Conservation (phyloP, 2,329 filamentous ascomycete genomes). For the Aulographum hederae region DNA sequence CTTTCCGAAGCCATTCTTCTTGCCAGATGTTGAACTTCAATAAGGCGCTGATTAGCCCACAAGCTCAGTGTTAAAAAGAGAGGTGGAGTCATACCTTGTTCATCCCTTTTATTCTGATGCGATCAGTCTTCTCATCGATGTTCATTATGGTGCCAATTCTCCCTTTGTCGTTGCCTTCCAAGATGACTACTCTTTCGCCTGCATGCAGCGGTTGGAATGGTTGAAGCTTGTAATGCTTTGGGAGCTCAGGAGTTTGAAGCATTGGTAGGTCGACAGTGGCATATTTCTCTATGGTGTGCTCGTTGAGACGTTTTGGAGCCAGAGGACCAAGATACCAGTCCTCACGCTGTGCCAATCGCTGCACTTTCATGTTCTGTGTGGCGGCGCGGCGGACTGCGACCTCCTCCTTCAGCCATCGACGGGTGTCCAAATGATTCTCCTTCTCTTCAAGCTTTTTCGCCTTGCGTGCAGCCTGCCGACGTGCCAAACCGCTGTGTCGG, state of each 20-base stretch:
- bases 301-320: conserved; percentile 58
- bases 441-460: conserved; percentile 6
- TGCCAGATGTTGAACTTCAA: too few relatives aligned
- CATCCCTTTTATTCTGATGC: conserved; percentile 18
- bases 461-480: conserved; percentile 39
- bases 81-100: conserved; percentile 24
- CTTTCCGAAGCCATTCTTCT: neutral
- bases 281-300: conserved; percentile 36
- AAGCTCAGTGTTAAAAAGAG: too few relatives aligned
- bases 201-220: conserved; percentile 17
- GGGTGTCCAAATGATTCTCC: conserved; percentile 10
- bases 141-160: conserved; percentile 57
- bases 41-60: too few relatives aligned
- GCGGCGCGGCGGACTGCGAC: conserved; percentile 6
- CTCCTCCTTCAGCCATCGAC: conserved; percentile 17
- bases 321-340: conserved; percentile 65
- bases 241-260: conserved; percentile 20
- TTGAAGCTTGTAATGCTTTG: conserved; percentile 12
- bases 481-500: conserved; percentile 45
- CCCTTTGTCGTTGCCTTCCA: conserved; percentile 62
- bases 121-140: conserved; percentile 24
- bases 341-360: conserved; percentile 43
- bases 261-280: conserved; percentile 26
- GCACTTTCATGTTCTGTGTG: conserved; percentile 22
- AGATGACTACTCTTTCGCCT: conserved; percentile 67